A percentile compares a stretch with the other conserved stretches of the same genome.
Conservation (phyloP, 148 eudicot species). For the Heliosperma pusillum region DNA sequence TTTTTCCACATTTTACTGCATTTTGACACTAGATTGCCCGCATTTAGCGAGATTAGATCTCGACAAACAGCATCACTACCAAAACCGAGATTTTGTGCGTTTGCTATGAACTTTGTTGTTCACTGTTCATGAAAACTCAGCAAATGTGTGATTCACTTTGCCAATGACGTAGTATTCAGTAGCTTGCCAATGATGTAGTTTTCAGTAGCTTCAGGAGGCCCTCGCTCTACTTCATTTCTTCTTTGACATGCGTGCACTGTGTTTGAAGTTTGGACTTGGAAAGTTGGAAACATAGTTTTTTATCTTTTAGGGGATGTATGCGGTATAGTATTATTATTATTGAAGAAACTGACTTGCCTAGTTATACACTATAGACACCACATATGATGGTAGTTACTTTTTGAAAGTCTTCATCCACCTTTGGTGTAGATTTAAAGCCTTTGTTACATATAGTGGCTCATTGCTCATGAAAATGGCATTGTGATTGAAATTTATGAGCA, state of each 20-base stretch:
- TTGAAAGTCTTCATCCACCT: neutral
- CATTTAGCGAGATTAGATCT: too few species aligned
- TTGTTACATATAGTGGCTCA: neutral
- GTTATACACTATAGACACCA: neutral
- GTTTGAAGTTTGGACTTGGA: neutral
- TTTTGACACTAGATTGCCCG: too few species aligned
- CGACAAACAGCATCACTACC: too few species aligned
- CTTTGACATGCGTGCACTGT: neutral
- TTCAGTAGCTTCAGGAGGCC: neutral
- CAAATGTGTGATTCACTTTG: too few species aligned
- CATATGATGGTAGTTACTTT: neutral
- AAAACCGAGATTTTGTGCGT: neutral
- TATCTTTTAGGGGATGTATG: neutral
- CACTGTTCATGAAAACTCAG: too few species aligned
- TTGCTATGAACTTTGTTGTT: neutral
- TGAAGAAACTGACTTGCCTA: neutral
- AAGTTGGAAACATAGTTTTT: neutral
- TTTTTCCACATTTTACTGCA: too few species aligned
- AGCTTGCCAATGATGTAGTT: neutral
- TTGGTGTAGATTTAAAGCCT: neutral
- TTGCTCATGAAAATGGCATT: neutral
- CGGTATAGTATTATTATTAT: neutral
- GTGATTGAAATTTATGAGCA: neutral
- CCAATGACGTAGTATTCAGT: neutral
- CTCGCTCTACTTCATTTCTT: neutral